Evolutionary conservation across 78 protist genomes (phyloP), one percentile per base, ranked within the genome.

Genomic region (Polysphondylium violaceum): DNA sequence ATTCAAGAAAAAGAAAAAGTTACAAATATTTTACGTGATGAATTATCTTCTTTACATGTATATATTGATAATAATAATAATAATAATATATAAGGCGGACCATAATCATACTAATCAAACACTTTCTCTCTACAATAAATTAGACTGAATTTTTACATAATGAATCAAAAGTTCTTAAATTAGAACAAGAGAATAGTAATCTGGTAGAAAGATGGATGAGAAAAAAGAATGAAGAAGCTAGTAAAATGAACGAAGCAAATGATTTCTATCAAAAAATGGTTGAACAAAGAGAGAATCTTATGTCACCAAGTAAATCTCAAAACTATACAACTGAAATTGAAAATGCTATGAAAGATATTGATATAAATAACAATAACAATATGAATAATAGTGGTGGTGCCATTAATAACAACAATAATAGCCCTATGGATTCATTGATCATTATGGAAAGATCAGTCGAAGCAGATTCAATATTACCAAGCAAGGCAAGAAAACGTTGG

Each of bases 161-260:
- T 56, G 89, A 81, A 56, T 29, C 72, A 36, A 81, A 81, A 41
- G 89, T 81, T 2, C 56, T 65, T 36, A 81, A 81, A 41, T 35
- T 86, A 9, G 87, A 86, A 72, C 86, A 75, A 23, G 93, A 86
- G 27, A 86, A 86, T 51, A 36, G 76, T 27, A 67, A 74, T 17
- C 38, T 86, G 2, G 53, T 86, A 14, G 93, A 86, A 53, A 44
- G 93, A 29, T 86, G 93, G 93, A 38, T 86, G 16, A 47, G 86
- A 55, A 86, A 86, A 56, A 86, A 86, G 81, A 75, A 86, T 67
- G 93, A 86, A 59, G 93, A 86, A 55, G 93, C 86, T 8, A 58
- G 74, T 27, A 74, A 64, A 50, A 86, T 86, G 86, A 86, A 86
- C 29, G 93, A 86, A 72, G 86, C 86, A 35, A 86, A 74, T 40